Evolutionary conservation across 108 stramenopile genomes (phyloP).

Genomic region (Cyclotella baltica): DNA sequence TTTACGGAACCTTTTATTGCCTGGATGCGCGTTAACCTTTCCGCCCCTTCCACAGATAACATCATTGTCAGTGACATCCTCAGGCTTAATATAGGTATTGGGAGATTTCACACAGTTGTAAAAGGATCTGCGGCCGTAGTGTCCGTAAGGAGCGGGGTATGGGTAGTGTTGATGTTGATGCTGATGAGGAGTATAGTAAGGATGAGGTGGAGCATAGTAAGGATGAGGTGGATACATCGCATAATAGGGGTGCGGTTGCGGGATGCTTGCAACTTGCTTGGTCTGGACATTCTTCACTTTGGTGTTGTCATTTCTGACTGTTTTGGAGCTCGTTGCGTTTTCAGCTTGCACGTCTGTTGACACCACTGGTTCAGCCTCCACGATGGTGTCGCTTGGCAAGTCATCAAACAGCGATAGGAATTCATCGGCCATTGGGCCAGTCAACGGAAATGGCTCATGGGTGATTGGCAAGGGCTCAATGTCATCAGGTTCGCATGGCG

Average conservation of each 20-base stretch:
- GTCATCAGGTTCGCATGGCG: slow-evolving; percentile 1
- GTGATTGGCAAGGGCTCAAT: slow-evolving; percentile 42
- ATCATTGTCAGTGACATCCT: slow-evolving; percentile 37
- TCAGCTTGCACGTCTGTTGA: background rate
- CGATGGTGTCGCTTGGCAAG: background rate
- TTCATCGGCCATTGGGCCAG: slow-evolving; percentile 11
- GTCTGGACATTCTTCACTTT: background rate
- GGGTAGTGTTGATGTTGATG: slow-evolving; percentile 9
- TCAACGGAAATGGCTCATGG: slow-evolving; percentile 15
- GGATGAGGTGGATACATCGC: slow-evolving; percentile 4
- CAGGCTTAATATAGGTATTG: slow-evolving; percentile 16
- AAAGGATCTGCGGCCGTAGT: background rate
- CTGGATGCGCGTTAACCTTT: slow-evolving; percentile 49
- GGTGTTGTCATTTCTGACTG: no score
- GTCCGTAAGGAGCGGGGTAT: background rate
- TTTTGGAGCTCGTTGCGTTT: background rate
- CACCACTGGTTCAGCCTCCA: background rate
- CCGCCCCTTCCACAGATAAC: slow-evolving; percentile 53
- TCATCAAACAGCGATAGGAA: slow-evolving; percentile 8
- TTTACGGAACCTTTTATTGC: slow-evolving; percentile 49
- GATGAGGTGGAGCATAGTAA: background rate
- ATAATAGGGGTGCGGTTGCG: background rate
- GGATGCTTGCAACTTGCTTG: background rate
- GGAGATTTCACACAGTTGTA: background rate
- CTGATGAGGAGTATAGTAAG: background rate